Evolutionary conservation across 169 alveolate species (phyloP).

Genomic region (Sarcocystis neurona): DNA sequence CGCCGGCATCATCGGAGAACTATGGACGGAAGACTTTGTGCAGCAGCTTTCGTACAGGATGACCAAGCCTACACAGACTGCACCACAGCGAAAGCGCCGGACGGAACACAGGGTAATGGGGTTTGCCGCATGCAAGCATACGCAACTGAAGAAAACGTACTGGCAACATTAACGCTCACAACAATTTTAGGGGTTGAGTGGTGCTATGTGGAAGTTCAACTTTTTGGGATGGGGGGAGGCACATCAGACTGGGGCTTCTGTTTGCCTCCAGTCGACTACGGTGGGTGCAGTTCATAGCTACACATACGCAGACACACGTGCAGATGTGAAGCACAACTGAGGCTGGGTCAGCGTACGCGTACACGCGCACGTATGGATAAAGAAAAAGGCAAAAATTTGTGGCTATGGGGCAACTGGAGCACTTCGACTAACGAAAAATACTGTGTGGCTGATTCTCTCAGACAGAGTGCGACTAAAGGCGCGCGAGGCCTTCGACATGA

Average conservation of each 20-base stretch:
- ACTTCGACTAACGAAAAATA: neutral
- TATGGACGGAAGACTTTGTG: conserved; percentile 87
- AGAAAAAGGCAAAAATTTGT: neutral
- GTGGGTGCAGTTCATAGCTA: neutral
- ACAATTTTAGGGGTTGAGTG: conserved; percentile 77
- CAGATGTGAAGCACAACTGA: too few species aligned
- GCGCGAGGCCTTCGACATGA: conserved; percentile 64
- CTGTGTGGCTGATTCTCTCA: neutral
- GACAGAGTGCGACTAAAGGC: conserved; percentile 48
- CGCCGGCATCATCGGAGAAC: conserved; percentile 87
- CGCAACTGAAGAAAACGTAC: neutral
- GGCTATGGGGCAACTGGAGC: too few species aligned
- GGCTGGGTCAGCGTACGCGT: too few species aligned
- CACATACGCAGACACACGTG: neutral
- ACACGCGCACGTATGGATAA: neutral
- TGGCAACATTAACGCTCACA: neutral
- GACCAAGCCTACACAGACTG: conserved; percentile 90
- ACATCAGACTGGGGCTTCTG: conserved; percentile 80
- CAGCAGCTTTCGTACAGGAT: conserved; percentile 92
- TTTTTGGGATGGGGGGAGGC: conserved; percentile 81
- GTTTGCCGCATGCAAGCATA: neutral
- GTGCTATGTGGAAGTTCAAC: conserved; percentile 90
- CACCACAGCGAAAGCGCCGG: conserved; percentile 88
- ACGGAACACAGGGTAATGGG: conserved; percentile 82
- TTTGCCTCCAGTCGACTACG: conserved; percentile 37